Evolutionary conservation across 78 protist species (phyloP), one percentile per base, ranked within the genome.

Genomic region (Dictyostelium citrinum): DNA sequence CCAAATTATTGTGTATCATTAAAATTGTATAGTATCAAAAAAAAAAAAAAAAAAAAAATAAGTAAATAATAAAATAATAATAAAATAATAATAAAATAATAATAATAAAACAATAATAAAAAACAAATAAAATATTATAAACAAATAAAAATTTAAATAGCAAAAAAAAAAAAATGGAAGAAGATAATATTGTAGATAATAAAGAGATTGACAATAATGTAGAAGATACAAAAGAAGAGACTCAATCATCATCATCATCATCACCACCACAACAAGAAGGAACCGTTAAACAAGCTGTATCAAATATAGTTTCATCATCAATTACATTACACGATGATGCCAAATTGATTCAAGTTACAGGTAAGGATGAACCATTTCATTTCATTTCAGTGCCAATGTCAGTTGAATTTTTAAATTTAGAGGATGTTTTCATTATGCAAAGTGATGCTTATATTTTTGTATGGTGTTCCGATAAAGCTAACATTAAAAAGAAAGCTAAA

Each of bases 371-470:
- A 46, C 93, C 93, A 88, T 88, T 22, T 31, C 71, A 78, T 33
- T 88, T 27, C 55, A 88, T 88, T 17, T 33, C 35, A 7, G 93
- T 88, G 22, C 93, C 84, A 88, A 64, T 88, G 24, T 64, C 85
- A 6, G 22, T 6, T 8, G 55, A 61, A n/a, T 78, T 78, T 27
- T 78, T 88, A 33, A 88, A 88, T 68, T 79, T 79, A 55, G 61
- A 60, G 20, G 93, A 88, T 49, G 93, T 43, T 27, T 88, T 88
- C 37, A 88, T 88, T 33, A 88, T 88, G 86, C 85, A 78, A 67
- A 78, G 85, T 78, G 93, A 88, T 68, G 76, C 83, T 0, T 88
- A 88, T 68, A 88, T 88, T 68, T 88, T 88, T 79, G 93, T 88
- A 7, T 88, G 93, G 93, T 31, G 58, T 14, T 43, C 83, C 12